Evolutionary conservation across 1,284 basidiomycete genomes (phyloP), one percentile per base, ranked within the genome.

Genomic region (Xerocomus nothofagi): DNA sequence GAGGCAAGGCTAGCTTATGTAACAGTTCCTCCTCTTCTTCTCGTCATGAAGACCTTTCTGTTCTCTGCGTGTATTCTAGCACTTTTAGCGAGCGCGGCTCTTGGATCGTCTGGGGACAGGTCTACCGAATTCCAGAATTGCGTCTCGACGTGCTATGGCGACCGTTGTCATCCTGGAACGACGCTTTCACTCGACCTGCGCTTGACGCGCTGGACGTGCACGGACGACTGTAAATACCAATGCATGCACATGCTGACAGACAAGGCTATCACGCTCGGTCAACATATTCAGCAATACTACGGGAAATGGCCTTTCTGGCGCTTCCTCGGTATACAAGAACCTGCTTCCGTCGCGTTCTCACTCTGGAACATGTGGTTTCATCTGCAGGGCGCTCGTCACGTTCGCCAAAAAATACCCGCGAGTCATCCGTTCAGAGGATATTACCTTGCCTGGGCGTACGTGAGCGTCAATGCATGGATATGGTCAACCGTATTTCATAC

Each of bases 231-330:
- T 78, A 84, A 83, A 63, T 98, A 99, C 65, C 71, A 72, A 17
- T 99, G 96, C 73, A 91, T 89, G 76, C 93, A 97, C 63, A 69
- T 76, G 43, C 77, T 96, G 47, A 97, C 93, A 14, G 77, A 84
- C 54, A 70, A 77, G 20, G 81, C 84, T 21, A 62, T 84, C 14
- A 45, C 59, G 32, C 59, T 59, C 4, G 77, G 72, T 14, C 65
- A 51, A 58, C 70, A 32, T 26, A 71, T 88, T 18, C 78, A 89
- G 47, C 94, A 97, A 62, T 98, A 91, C 69, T 83, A 93, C 62
- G 97, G 97, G 21, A 99, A 99, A 74, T 99, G 96, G 95, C 91
- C 93, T 0, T 98, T 98, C 69, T 88, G 86, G 80, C 78, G 93
- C 33, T 72, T 91, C 20, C 70, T 78, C 6, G 93, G 93, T 23